A percentile compares a stretch with the other conserved stretches of the same genome.
These are phyloP conservation scores for Talaromyces sp. DNA, from an alignment of 2,329 filamentous ascomycete genomes.

Conservation along the genomic window DNA sequence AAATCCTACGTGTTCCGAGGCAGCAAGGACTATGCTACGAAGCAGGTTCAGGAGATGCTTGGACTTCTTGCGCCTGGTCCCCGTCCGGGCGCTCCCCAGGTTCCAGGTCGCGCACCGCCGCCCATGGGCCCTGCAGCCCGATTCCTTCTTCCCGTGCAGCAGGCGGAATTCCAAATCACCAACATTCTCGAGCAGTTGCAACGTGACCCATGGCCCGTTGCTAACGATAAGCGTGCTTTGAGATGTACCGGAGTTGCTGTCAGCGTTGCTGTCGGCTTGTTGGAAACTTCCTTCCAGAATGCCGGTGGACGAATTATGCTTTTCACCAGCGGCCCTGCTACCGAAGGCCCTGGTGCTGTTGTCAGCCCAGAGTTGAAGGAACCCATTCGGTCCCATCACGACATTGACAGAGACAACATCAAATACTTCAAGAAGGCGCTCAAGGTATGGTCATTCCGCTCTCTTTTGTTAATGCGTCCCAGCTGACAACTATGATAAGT, in stretches of 20 bases:
- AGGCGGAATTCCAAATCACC: slow-evolving; percentile 95
- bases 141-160: slow-evolving; percentile 89
- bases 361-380: slow-evolving; percentile 93
- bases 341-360: slow-evolving; percentile 93
- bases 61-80: slow-evolving; percentile 69
- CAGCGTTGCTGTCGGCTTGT: slow-evolving; percentile 84
- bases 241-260: slow-evolving; percentile 95
- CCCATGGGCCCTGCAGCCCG: slow-evolving; percentile 77
- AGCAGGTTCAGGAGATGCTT: slow-evolving; percentile 99
- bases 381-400: slow-evolving; percentile 95
- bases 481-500: slow-evolving; percentile 48
- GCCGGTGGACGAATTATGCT: slow-evolving; percentile 94
- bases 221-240: slow-evolving; percentile 83
- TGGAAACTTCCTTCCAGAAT: slow-evolving; percentile 95
- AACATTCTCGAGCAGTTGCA: slow-evolving; percentile 93
- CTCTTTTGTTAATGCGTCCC: slow-evolving; percentile 10
- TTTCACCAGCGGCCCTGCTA: slow-evolving; percentile 90
- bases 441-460: slow-evolving; percentile 57
- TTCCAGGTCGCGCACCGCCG: slow-evolving; percentile 67
- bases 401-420: slow-evolving; percentile 97
- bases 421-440: slow-evolving; percentile 99
- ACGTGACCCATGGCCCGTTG: slow-evolving; percentile 95
- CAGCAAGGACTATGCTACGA: slow-evolving; percentile 95
- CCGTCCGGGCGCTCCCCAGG: slow-evolving; percentile 66
- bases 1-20: slow-evolving; percentile 98